Base-by-base conservation (phyloP, 1,284 basidiomycete species). In the Phaffia rhodozyma region DNA sequence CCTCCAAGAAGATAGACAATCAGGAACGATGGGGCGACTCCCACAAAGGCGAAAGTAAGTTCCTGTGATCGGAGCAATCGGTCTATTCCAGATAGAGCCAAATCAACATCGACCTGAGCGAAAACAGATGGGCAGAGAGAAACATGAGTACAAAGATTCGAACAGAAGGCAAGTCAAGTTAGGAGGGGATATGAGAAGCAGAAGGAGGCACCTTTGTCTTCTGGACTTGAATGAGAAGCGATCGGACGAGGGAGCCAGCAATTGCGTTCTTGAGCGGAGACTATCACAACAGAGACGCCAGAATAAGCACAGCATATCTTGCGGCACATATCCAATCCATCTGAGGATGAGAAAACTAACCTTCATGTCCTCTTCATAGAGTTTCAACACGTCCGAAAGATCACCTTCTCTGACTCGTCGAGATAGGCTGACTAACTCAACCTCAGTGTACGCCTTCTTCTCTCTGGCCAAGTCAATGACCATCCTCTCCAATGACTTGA, bases 11-110 rank as follows among this genome's bases (percentile, higher is more conserved):
- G 79, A 70, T 93, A 93, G 3, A 93, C 81, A 53, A 97, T 79
- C 1, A 86, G 83, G 23, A 97, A 77, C 0, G 89, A 86, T 1
- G 93, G 93, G 0, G 94, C 93, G 18, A 98, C 87, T 68, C 94
- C 94, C 65, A 97, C 92, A 68, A 97, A 97, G 1, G 89, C 94
- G 71, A 98, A 97, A 1, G 96, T 96, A 38, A 98, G 80, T 74
- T 97, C 91, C 75, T 98, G 94, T 2, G 89, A 92, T 70, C 87
- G 89, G 67, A 98, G 84, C 59, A 98, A 80, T 72, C 87, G 90
- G 76, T 98, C 94, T 68, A 97, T 87, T 59, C 89, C 85, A 61
- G 84, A 77, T 71, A 97, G 78, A 32, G 90, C 82, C 78, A 94
- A 83, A 70, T 91, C 88, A 61, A 97, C 84, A 74, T 98, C 94